Base-by-base conservation (phyloP, 2,329 filamentous ascomycete genomes). In the Talaromyces sp. region DNA sequence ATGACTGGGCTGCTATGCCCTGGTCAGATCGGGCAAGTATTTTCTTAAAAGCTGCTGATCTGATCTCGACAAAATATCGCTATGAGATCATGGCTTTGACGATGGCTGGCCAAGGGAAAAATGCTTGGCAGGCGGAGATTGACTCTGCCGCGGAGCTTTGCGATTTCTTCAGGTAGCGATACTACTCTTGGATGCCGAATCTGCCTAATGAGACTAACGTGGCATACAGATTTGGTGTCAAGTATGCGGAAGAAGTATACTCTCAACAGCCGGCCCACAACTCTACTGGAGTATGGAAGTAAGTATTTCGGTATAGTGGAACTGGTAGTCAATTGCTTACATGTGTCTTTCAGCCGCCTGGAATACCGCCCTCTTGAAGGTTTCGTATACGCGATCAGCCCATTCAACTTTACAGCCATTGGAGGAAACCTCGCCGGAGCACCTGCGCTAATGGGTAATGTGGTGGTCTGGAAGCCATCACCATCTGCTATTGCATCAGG, bases 71-170 rank as follows among this genome's bases (percentile, higher is more conserved):
- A 67, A 98, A 98, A 81, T 98, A 99, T 80, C 86, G 95, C 73
- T 97, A 96, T 79, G 92, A 97, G 62, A 86, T 99, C 70, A 96
- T 98, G 90, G 93, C 95, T 7, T 87, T 92, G 50, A 97, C 95
- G 14, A 96, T 98, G 86, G 82, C 96, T 35, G 95, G 93, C 65
- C 93, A 99, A 79, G 93, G 95, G 71, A 98, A 98, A 86, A 98
- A 97, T 76, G 92, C 91, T 55, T 98, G 92, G 92, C 93, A 99
- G 79, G 93, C 95, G n/a, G 93, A 99, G 83, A 98, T 98, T 67
- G 93, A 98, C 77, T 85, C 93, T 42, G 93, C 93, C 18, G 93
- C 93, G 8, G 95, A 99, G 82, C 80, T 96, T 69, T 89, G 86
- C 69, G 93, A 99, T 76, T 98, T 98, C 79, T 81, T 98, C 74